Conservation (phyloP, 2,329 filamentous ascomycete genomes). For the Colletotrichum sp. region DNA sequence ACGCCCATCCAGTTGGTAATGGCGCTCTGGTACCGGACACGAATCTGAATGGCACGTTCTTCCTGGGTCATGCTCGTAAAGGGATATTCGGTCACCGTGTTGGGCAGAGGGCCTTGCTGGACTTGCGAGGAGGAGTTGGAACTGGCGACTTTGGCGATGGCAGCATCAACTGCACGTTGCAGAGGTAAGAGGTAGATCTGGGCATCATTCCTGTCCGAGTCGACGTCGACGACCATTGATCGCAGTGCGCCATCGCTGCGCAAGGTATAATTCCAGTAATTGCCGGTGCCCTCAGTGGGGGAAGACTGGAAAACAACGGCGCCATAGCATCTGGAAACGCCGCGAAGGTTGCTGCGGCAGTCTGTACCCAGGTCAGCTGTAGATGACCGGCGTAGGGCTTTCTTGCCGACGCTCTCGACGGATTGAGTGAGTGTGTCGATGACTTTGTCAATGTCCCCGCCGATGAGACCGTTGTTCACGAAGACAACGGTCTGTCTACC, state of each 20-base stretch:
- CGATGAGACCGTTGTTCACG: conserved; percentile 74
- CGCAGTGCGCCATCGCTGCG: conserved; percentile 77
- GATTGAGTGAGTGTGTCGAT: conserved; percentile 67
- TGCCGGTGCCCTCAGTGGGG: conserved; percentile 69
- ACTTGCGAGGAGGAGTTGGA: neutral
- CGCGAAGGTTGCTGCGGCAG: conserved; percentile 69
- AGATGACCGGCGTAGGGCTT: conserved; percentile 56
- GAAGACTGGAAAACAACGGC: conserved; percentile 79
- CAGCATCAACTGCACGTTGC: conserved; percentile 77
- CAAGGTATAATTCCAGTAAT: conserved; percentile 86
- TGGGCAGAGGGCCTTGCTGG: conserved; percentile 39
- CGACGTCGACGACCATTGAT: conserved; percentile 66
- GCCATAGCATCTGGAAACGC: conserved; percentile 74
- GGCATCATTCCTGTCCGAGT: conserved; percentile 71
- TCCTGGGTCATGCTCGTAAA: conserved; percentile 76
- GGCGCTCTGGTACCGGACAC: conserved; percentile 71
- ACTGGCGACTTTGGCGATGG: conserved; percentile 63
- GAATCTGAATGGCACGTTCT: conserved; percentile 70
- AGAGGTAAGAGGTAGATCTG: conserved; percentile 81
- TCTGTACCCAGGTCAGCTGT: conserved; percentile 64
- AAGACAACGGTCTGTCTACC: conserved; percentile 76
- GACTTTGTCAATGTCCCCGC: conserved; percentile 74
- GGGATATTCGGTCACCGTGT: conserved; percentile 68
- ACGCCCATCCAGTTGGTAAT: conserved; percentile 80
- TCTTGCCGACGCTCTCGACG: conserved; percentile 61